These are phyloP conservation scores for Amaranthus cruentus DNA, from an alignment of 148 eudicot genomes.

Conservation along the genomic window DNA sequence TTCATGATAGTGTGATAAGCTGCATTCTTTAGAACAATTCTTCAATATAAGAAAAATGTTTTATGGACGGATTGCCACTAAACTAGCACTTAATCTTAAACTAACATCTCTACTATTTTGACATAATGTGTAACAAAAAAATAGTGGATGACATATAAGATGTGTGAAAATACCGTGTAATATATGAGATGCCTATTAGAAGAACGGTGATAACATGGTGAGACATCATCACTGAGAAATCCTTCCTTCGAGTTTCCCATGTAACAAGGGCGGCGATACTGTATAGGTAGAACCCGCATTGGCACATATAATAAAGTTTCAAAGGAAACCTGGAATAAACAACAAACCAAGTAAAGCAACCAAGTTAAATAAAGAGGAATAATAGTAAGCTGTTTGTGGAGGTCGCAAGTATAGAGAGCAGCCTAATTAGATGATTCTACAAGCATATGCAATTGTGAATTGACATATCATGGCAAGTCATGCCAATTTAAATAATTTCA, in stretches of 20 bases:
- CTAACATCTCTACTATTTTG: neutral
- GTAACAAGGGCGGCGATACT: constrained; percentile 86
- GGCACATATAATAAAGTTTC: constrained; percentile 81
- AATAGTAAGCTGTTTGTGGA: neutral
- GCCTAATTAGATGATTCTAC: neutral
- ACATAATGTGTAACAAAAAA: neutral
- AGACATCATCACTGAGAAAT: constrained; percentile 97
- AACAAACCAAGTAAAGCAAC: constrained; percentile 22
- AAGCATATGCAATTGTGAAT: neutral
- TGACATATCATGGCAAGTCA: neutral
- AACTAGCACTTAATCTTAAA: neutral
- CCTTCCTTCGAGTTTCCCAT: constrained; percentile 97
- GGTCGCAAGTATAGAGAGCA: neutral
- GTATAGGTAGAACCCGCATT: constrained; percentile 85
- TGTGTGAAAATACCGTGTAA: constrained; percentile 48
- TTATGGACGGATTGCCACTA: neutral
- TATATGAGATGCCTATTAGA: constrained; percentile 69
- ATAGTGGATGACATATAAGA: neutral
- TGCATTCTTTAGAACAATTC: neutral
- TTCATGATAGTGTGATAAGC: neutral
- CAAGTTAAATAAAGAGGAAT: neutral
- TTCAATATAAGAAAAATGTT: neutral
- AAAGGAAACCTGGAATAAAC: constrained; percentile 63
- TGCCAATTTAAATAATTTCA: neutral
- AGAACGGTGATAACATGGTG: constrained; percentile 89